Percentiles rank a stretch among this genome's conserved stretches.
Evolutionary conservation across 352 stramenopile species (phyloP).

Genomic region (Pythium rishiriense): DNA sequence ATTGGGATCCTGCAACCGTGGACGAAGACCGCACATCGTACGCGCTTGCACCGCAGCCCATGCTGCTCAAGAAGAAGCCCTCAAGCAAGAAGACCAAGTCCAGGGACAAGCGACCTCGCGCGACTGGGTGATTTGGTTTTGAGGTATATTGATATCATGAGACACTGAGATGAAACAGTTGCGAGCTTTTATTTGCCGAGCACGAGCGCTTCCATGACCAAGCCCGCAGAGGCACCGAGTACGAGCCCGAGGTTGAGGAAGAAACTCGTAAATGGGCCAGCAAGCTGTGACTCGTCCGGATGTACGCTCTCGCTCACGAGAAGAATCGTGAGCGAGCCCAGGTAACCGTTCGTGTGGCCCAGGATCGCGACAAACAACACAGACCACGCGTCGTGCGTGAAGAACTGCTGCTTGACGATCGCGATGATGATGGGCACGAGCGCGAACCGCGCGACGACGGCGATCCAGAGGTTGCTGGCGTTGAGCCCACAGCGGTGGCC

Average conservation of each 20-base stretch:
- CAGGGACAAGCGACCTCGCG: not conserved
- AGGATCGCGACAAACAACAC: conserved; percentile 65
- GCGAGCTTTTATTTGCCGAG: conserved; percentile 35
- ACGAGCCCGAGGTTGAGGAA: conserved; percentile 85
- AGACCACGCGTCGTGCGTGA: conserved; percentile 74
- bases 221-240: conserved; percentile 63
- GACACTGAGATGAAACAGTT: not conserved
- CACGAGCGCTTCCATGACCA: conserved; percentile 65
- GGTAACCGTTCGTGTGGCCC: conserved; percentile 80
- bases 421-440: conserved; percentile 70
- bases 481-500: conserved; percentile 65
- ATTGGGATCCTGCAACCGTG: conserved; percentile 46
- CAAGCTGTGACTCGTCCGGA: conserved; percentile 64
- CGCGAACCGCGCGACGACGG: conserved; percentile 53
- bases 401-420: conserved; percentile 67
- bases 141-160: not conserved
- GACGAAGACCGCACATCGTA: conserved; percentile 29
- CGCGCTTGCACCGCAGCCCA: conserved; percentile 40
- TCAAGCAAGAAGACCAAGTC: conserved; percentile 7
- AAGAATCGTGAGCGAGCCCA: conserved; percentile 79
- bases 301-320: conserved; percentile 83
- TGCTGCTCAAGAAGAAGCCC: conserved; percentile 32
- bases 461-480: conserved; percentile 63
- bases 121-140: not conserved
- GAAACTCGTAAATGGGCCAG: conserved; percentile 82